Evolutionary conservation across 108 stramenopile genomes (phyloP).

Genomic region (Cyclostephanos invisitatus): DNA sequence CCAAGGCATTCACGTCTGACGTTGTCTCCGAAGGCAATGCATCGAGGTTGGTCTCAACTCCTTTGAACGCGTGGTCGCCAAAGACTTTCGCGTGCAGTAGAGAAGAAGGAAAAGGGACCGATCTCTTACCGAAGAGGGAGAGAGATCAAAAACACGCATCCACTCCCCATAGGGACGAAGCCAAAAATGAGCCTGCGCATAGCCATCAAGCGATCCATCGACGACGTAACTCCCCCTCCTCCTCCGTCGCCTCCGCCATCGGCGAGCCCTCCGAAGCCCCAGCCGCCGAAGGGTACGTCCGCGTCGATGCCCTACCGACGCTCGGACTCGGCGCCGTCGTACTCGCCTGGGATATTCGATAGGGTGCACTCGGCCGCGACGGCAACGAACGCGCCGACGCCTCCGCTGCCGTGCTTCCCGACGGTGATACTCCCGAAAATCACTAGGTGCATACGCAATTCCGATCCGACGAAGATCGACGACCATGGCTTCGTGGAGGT

Average conservation of each 20-base stretch:
- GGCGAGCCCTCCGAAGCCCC: neutral
- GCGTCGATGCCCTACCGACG: neutral
- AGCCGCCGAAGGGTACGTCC: neutral
- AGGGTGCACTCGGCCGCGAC: neutral
- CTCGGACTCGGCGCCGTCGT: too few species aligned
- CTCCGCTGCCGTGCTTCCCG: neutral
- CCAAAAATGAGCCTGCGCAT: conserved; percentile 24
- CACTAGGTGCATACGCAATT: conserved; percentile 17
- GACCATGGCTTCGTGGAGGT: conserved; percentile 22
- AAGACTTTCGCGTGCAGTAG: too few species aligned
- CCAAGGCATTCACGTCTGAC: too few species aligned
- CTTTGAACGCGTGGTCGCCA: too few species aligned
- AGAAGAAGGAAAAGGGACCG: too few species aligned
- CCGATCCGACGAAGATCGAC: conserved; percentile 11
- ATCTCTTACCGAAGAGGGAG: too few species aligned
- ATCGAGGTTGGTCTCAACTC: too few species aligned
- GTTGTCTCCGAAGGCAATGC: too few species aligned
- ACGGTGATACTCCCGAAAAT: neutral
- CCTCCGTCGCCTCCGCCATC: neutral
- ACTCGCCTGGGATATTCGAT: too few species aligned
- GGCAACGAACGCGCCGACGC: neutral
- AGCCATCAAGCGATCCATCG: conserved; percentile 24
- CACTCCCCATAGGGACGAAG: too few species aligned
- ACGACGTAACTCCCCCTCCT: conserved; percentile 3
- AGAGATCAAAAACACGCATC: too few species aligned